These are phyloP conservation scores for Vitis hybrid DNA, from an alignment of 177 flowering plant species.

Conservation along the genomic window DNA sequence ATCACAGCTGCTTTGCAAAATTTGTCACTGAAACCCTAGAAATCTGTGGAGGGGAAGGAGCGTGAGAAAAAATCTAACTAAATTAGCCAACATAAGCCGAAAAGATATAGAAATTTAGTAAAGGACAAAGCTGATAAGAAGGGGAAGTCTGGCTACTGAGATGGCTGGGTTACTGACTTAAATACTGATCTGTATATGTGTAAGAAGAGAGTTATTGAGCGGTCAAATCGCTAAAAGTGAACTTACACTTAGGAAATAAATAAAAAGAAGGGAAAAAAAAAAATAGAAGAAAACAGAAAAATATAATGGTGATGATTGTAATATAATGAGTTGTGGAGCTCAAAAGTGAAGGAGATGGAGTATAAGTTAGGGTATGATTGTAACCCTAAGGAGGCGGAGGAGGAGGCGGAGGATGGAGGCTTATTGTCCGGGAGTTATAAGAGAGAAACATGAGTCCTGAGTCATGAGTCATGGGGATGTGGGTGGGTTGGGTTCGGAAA, in stretches of 20 bases:
- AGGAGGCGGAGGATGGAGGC: constrained; percentile 7
- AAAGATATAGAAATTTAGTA: constrained; percentile 16
- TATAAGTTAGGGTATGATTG: not conserved
- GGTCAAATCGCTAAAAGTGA: constrained; percentile 35
- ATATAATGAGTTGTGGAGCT: constrained; percentile 13
- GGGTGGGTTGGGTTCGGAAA: constrained; percentile 21
- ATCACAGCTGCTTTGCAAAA: constrained; percentile 1
- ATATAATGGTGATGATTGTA: constrained; percentile 17
- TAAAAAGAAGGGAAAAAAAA: not conserved
- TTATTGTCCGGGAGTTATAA: constrained; percentile 25
- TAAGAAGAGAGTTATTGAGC: constrained; percentile 27
- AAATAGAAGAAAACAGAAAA: no score
- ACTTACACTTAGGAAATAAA: not conserved
- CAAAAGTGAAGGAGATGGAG: not conserved
- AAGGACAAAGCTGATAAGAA: constrained; percentile 23
- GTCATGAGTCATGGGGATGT: not conserved
- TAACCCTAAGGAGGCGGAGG: constrained; percentile 20
- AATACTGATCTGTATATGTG: constrained; percentile 25
- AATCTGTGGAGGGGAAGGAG: not conserved
- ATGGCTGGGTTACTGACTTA: constrained; percentile 18
- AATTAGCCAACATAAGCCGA: constrained; percentile 18
- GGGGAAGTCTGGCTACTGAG: constrained; percentile 11
- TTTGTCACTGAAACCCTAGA: constrained; percentile 10
- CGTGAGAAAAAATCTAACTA: constrained; percentile 19
- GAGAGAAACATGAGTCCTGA: not conserved